These are phyloP conservation scores for Candida xiaguanensis DNA, from an alignment of 805 yeast genomes.

Conservation along the genomic window DNA sequence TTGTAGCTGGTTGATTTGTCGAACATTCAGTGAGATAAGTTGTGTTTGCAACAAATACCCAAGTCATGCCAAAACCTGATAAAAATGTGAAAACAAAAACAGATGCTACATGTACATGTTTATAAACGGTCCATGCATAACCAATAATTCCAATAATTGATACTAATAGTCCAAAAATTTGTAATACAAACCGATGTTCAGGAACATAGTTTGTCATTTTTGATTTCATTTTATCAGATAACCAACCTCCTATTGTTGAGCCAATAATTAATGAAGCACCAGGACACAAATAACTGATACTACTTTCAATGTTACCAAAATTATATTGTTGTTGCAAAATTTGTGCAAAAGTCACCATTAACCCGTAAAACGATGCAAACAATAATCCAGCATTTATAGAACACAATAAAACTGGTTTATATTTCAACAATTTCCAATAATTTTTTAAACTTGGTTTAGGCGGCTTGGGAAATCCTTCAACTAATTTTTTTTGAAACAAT, in stretches of 20 bases:
- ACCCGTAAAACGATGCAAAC: slow-evolving; percentile 54
- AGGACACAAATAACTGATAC: slow-evolving; percentile 51
- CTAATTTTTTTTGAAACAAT: slow-evolving; percentile 19
- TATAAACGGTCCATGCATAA: slow-evolving; percentile 51
- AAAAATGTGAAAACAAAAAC: slow-evolving; percentile 44
- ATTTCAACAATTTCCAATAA: slow-evolving; percentile 34
- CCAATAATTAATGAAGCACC: slow-evolving; percentile 48
- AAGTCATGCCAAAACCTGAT: slow-evolving; percentile 52
- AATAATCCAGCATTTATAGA: slow-evolving; percentile 46
- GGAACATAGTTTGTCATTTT: slow-evolving; percentile 37
- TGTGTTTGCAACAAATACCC: slow-evolving; percentile 51
- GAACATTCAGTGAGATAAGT: slow-evolving; percentile 52
- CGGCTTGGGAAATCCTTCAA: slow-evolving; percentile 38
- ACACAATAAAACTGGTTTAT: slow-evolving; percentile 43
- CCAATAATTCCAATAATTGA: slow-evolving; percentile 45
- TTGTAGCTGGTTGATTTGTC: slow-evolving; percentile 47
- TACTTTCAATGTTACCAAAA: slow-evolving; percentile 31
- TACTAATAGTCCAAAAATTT: slow-evolving; percentile 39
- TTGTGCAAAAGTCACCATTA: slow-evolving; percentile 47
- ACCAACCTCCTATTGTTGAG: slow-evolving; percentile 45
- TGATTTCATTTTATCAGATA: slow-evolving; percentile 39
- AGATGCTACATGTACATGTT: slow-evolving; percentile 28
- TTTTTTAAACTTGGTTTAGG: slow-evolving; percentile 40
- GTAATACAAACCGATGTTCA: slow-evolving; percentile 44
- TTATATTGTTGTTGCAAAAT: slow-evolving; percentile 35